phyloP scores from a whole-genome alignment of 345 rosid species.

The Lepidium didymum region DNA sequence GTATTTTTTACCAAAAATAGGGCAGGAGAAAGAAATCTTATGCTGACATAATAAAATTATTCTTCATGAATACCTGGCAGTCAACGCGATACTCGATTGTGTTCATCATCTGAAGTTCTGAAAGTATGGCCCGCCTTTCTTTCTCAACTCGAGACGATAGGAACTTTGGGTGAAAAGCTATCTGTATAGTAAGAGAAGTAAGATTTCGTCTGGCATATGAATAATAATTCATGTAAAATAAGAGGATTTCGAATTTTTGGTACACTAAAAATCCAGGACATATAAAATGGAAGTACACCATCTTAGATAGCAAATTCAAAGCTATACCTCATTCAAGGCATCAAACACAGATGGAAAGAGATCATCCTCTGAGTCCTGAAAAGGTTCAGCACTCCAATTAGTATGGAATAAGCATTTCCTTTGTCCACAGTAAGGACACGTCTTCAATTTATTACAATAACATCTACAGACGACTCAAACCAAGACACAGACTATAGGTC shows the following conservation, averaged over 20 bases:
- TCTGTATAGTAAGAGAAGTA: constrained; percentile 38
- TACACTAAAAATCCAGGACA: background rate
- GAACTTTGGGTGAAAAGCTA: constrained; percentile 92
- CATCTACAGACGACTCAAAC: constrained; percentile 1
- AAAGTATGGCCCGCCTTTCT: constrained; percentile 98
- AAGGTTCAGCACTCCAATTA: constrained; percentile 14
- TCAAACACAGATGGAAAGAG: constrained; percentile 80
- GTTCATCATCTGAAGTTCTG: constrained; percentile 99
- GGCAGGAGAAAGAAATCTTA: background rate
- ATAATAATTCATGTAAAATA: background rate
- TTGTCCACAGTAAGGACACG: background rate
- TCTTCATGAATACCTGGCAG: constrained; percentile 67
- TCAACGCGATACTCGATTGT: constrained; percentile 99
- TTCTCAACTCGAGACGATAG: constrained; percentile 95
- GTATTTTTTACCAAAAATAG: background rate
- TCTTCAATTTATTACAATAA: constrained; percentile 1
- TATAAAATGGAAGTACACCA: constrained; percentile 1
- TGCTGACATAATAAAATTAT: constrained; percentile 20
- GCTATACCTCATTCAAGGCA: constrained; percentile 86
- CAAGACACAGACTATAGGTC: background rate
- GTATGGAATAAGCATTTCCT: background rate
- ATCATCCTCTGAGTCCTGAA: constrained; percentile 78
- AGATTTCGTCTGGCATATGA: background rate
- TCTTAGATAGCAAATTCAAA: constrained; percentile 3
- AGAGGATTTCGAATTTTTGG: background rate